Conservation (phyloP, 179 eudicot genomes). For the Spinacia oleracea region DNA sequence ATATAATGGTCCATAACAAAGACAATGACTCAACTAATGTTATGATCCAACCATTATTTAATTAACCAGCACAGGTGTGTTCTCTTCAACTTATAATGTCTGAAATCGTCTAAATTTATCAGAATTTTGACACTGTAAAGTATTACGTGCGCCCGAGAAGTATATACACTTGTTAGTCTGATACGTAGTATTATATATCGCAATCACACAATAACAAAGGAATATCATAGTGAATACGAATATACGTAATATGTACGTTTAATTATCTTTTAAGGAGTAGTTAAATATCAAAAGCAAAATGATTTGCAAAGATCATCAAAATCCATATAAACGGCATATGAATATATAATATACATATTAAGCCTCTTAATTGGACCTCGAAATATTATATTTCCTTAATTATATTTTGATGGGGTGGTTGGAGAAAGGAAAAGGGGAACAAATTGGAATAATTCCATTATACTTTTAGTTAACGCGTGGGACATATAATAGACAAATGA, state of each 20-base stretch:
- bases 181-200: too few species aligned
- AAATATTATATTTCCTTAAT: not conserved
- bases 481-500: constrained; percentile 16
- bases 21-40: not conserved
- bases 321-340: not conserved
- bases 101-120: too few species aligned
- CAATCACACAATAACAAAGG: too few species aligned
- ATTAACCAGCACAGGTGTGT: too few species aligned
- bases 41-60: too few species aligned
- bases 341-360: not conserved
- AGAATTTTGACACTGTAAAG: too few species aligned
- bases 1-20: not conserved
- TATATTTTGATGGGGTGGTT: constrained; percentile 4
- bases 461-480: constrained; percentile 21
- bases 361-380: not conserved
- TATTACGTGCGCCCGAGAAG: too few species aligned
- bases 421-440: not conserved
- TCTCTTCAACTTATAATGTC: too few species aligned
- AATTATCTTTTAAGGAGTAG: too few species aligned
- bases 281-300: not conserved
- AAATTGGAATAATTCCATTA: not conserved
- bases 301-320: not conserved
- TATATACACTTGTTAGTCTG: too few species aligned
- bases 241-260: too few species aligned
- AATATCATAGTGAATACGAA: too few species aligned